Evolutionary conservation across 148 eudicot genomes (phyloP).

Genomic region (Rheum nobile): DNA sequence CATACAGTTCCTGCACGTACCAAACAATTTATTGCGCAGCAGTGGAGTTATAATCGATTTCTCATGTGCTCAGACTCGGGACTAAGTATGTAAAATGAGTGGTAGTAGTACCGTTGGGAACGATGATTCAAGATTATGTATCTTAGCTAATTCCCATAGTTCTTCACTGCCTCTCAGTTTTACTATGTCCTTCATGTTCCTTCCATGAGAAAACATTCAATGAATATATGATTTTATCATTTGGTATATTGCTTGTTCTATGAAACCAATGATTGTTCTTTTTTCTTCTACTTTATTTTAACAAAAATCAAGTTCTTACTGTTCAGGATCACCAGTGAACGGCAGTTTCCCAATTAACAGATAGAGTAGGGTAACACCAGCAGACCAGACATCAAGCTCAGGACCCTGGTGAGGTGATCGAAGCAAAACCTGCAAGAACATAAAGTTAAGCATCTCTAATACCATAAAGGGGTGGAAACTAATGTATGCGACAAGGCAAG

Average conservation of each 20-base stretch:
- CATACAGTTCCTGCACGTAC: neutral
- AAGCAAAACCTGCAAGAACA: conserved; percentile 51
- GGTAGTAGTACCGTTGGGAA: conserved; percentile 49
- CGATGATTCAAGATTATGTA: conserved; percentile 71
- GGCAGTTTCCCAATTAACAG: conserved; percentile 69
- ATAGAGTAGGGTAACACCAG: conserved; percentile 91
- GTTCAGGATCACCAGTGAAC: conserved; percentile 81
- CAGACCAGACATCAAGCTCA: conserved; percentile 89
- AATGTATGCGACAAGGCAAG: neutral
- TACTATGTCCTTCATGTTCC: conserved; percentile 88
- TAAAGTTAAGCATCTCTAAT: neutral
- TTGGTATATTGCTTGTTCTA: neutral
- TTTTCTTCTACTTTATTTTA: neutral
- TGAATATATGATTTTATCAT: neutral
- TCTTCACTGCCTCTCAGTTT: conserved; percentile 81
- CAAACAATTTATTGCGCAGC: neutral
- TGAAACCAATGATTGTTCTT: neutral
- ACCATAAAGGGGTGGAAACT: neutral
- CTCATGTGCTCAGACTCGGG: neutral
- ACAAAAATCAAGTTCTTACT: conserved; percentile 31
- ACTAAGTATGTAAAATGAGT: neutral
- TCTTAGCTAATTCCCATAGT: conserved; percentile 98
- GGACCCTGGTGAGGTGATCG: conserved; percentile 78
- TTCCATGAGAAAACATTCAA: conserved; percentile 15
- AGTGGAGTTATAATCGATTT: neutral